Conservation (phyloP, 2,329 filamentous ascomycete genomes). For the Phoma sp. region DNA sequence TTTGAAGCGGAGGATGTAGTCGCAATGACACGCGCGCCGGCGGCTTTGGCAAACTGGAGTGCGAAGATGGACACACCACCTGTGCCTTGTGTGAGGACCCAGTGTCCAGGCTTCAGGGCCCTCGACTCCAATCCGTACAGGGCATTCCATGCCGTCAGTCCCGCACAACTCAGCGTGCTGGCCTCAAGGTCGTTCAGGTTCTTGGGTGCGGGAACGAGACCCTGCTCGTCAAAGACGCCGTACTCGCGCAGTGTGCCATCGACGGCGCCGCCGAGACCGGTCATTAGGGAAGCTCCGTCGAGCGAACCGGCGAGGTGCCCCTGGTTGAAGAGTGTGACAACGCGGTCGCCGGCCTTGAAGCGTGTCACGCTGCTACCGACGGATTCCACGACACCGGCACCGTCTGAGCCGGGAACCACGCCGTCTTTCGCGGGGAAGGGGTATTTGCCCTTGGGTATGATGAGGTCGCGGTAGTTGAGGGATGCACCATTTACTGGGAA, state of each 20-base stretch:
- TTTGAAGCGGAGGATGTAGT: constrained; percentile 62
- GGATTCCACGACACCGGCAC: constrained; percentile 58
- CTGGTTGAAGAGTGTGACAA: constrained; percentile 69
- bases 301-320: constrained; percentile 60
- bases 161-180: constrained; percentile 55
- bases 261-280: constrained; percentile 70
- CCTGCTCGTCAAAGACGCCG: constrained; percentile 69
- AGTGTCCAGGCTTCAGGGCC: constrained; percentile 47
- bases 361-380: constrained; percentile 63
- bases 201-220: constrained; percentile 69
- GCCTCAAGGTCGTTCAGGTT: constrained; percentile 58
- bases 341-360: constrained; percentile 65
- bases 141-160: constrained; percentile 59
- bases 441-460: constrained; percentile 56
- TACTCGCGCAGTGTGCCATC: constrained; percentile 74
- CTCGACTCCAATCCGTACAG: constrained; percentile 57
- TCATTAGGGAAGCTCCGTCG: constrained; percentile 47
- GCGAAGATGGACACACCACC: constrained; percentile 72
- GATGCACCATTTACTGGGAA: constrained; percentile 54
- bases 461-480: constrained; percentile 58
- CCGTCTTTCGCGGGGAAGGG: constrained; percentile 51
- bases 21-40: constrained; percentile 63
- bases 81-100: constrained; percentile 72
- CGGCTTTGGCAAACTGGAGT: constrained; percentile 62
- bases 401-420: constrained; percentile 58